Evolutionary conservation across 257 asterid genomes (phyloP).

Genomic region (Jasminum sambac): DNA sequence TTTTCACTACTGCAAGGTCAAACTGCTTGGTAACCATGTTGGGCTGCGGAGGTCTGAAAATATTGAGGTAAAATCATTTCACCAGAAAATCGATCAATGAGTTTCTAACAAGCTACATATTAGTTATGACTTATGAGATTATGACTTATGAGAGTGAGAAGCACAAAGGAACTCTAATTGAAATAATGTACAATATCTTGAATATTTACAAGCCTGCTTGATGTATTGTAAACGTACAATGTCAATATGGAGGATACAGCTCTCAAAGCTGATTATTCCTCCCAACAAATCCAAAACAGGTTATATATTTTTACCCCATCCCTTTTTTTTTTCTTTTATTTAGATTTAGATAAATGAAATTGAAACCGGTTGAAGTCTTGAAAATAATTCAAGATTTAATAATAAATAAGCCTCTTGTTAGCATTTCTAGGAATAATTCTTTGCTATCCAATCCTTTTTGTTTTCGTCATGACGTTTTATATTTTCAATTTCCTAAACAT

Average conservation of each 20-base stretch:
- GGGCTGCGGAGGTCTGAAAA: conserved; percentile 23
- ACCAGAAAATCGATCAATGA: background rate
- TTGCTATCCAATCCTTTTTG: background rate
- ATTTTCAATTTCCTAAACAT: too few species aligned
- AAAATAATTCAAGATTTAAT: background rate
- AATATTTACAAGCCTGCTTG: background rate
- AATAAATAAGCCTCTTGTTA: background rate
- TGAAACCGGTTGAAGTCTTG: background rate
- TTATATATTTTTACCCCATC: background rate
- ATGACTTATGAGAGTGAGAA: background rate
- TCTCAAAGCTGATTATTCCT: conserved; percentile 18
- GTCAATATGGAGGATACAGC: conserved; percentile 26
- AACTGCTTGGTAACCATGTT: conserved; percentile 39
- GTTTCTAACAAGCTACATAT: background rate
- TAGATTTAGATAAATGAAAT: background rate
- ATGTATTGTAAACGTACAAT: conserved; percentile 23
- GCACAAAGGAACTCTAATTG: background rate
- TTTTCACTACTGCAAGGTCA: conserved; percentile 35
- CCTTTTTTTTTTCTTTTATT: background rate
- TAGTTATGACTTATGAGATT: too few species aligned
- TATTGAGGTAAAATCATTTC: conserved; percentile 35
- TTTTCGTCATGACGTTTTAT: background rate
- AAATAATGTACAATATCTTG: background rate
- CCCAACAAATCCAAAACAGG: conserved; percentile 25
- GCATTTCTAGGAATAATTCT: background rate